A percentile compares a stretch with the other conserved stretches of the same genome.
These are phyloP conservation scores for Penicillium samsonianum DNA, from an alignment of 495 filamentous ascomycete species.

Conservation along the genomic window DNA sequence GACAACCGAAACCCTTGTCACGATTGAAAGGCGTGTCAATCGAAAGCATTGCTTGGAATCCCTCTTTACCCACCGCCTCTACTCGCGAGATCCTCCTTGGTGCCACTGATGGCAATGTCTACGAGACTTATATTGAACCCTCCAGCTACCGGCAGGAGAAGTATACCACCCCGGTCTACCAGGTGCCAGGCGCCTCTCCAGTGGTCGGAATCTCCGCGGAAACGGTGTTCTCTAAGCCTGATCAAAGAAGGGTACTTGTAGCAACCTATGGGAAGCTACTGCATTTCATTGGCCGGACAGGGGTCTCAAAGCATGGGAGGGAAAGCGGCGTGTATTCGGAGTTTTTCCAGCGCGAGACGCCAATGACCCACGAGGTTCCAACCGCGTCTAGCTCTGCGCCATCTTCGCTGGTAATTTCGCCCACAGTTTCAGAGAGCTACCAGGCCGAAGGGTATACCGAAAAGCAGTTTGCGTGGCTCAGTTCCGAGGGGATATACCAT, in stretches of 20 bases:
- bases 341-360: constrained; percentile 84
- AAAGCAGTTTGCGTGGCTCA: constrained; percentile 87
- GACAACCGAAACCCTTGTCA: constrained; percentile 78
- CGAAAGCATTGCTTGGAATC: constrained; percentile 93
- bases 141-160: constrained; percentile 89
- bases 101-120: constrained; percentile 87
- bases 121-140: constrained; percentile 94
- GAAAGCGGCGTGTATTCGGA: constrained; percentile 84
- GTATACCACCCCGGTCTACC: constrained; percentile 80
- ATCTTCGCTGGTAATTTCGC: constrained; percentile 71
- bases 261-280: constrained; percentile 72
- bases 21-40: constrained; percentile 83
- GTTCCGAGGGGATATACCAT: constrained; percentile 81
- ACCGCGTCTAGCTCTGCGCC: constrained; percentile 55
- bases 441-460: constrained; percentile 54
- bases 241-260: constrained; percentile 73
- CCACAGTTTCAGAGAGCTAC: constrained; percentile 59
- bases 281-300: constrained; percentile 76
- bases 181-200: constrained; percentile 69
- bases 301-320: constrained; percentile 57
- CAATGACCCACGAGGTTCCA: constrained; percentile 67
- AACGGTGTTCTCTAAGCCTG: constrained; percentile 60
- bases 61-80: constrained; percentile 90
- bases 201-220: constrained; percentile 85
- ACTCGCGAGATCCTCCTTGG: constrained; percentile 95